Evolutionary conservation across 2,329 filamentous ascomycete species (phyloP).

Genomic region (Trichoderma oligosporum): DNA sequence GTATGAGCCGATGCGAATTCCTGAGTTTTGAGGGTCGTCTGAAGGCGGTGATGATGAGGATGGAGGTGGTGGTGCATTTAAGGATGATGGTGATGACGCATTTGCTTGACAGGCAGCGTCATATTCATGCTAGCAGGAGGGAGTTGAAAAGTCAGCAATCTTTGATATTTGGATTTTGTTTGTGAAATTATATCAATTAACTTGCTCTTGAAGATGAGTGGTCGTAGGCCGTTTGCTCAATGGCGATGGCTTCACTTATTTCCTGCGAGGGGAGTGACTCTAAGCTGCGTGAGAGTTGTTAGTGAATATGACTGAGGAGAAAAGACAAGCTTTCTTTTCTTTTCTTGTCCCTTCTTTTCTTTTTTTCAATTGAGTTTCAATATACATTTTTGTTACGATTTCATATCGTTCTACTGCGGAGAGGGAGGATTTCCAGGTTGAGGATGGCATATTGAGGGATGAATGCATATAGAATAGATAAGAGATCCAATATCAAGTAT

Average conservation of each 20-base stretch:
- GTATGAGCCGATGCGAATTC: constrained; percentile 52
- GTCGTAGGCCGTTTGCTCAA: constrained; percentile 63
- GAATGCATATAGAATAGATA: background rate
- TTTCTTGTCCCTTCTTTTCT: too few species aligned
- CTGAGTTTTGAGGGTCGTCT: constrained; percentile 21
- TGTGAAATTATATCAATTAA: constrained; percentile 18
- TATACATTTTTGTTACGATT: constrained; percentile 52
- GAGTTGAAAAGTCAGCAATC: too few species aligned
- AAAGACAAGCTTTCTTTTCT: too few species aligned
- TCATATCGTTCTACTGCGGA: constrained; percentile 59
- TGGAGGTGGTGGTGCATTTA: background rate
- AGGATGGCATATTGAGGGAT: constrained; percentile 13
- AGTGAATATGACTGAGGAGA: constrained; percentile 2
- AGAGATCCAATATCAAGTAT: too few species aligned
- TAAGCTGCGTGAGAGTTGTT: constrained; percentile 26
- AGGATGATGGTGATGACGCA: constrained; percentile 19
- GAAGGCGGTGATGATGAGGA: background rate
- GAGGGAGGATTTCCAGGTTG: constrained; percentile 49
- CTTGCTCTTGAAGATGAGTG: constrained; percentile 56
- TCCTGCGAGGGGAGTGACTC: constrained; percentile 29
- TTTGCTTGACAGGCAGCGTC: constrained; percentile 40
- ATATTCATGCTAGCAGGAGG: constrained; percentile 53
- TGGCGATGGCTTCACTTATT: constrained; percentile 52
- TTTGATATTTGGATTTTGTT: too few species aligned
- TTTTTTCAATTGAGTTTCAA: too few species aligned